These are phyloP conservation scores for Suillus decipiens DNA, from an alignment of 768 basidiomycete genomes.

Conservation along the genomic window DNA sequence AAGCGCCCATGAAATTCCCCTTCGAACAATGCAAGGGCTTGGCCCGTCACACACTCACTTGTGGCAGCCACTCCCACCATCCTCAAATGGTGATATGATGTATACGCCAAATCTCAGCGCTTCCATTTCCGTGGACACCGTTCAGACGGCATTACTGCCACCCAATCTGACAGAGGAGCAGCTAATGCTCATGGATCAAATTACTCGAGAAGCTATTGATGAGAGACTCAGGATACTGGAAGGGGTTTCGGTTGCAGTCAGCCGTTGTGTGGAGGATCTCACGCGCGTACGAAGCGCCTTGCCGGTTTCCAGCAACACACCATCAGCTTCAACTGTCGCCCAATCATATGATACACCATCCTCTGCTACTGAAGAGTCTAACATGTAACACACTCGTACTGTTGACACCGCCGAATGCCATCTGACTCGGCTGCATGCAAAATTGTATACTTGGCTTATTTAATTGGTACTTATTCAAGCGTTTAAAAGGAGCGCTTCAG, in stretches of 20 bases:
- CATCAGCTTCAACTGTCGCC: background rate
- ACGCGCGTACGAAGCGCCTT: constrained; percentile 73
- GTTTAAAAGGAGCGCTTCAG: constrained; percentile 40
- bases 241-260: constrained; percentile 73
- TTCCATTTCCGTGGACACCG: constrained; percentile 4
- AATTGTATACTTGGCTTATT: background rate
- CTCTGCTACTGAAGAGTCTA: background rate
- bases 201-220: constrained; percentile 82
- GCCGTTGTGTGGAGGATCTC: constrained; percentile 77
- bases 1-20: constrained; percentile 3
- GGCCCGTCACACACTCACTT: background rate
- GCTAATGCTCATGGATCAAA: constrained; percentile 59
- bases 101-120: background rate
- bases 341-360: background rate
- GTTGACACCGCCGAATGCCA: background rate
- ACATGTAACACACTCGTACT: background rate
- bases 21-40: background rate
- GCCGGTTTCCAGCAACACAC: constrained; percentile 38
- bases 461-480: constrained; percentile 2
- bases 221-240: constrained; percentile 80
- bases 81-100: constrained; percentile 5
- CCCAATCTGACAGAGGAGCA: constrained; percentile 58
- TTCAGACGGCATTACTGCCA: constrained; percentile 3
- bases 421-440: background rate
- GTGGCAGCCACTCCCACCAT: constrained; percentile 15